Conservation (phyloP, 2,329 filamentous ascomycete genomes). For the Fusarium torreyae region DNA sequence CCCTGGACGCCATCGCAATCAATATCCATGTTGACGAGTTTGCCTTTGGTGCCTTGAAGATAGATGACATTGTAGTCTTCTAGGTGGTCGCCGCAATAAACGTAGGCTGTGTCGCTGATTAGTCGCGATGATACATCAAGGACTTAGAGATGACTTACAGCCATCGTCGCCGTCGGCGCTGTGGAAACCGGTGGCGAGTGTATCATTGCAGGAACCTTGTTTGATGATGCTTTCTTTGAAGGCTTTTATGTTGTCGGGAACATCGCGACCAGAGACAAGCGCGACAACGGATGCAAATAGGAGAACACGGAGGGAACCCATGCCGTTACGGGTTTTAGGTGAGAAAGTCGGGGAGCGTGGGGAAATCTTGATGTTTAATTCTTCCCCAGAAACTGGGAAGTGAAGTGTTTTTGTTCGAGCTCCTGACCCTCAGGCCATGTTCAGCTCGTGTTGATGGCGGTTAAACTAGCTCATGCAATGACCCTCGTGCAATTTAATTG, state of each 20-base stretch:
- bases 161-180: constrained; percentile 56
- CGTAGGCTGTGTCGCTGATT: constrained; percentile 48
- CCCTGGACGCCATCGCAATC: constrained; percentile 69
- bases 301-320: constrained; percentile 42
- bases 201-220: constrained; percentile 57
- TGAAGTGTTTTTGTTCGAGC: constrained; percentile 2
- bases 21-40: constrained; percentile 70
- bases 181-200: constrained; percentile 59
- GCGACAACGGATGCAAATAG: constrained; percentile 48
- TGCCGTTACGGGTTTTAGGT: not conserved
- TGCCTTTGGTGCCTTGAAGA: constrained; percentile 59
- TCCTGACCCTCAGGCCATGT: not conserved
- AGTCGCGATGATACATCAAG: not conserved
- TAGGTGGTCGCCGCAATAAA: constrained; percentile 65
- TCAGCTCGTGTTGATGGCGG: not conserved
- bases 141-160: constrained; percentile 47
- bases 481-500: constrained; percentile 30
- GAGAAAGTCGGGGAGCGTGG: constrained; percentile 21
- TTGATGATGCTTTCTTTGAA: constrained; percentile 60
- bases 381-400: not conserved
- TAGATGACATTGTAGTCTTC: constrained; percentile 62
- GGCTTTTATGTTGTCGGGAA: constrained; percentile 59
- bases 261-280: constrained; percentile 49
- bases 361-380: constrained; percentile 16
- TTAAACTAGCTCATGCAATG: constrained; percentile 3